A percentile compares a stretch with the other conserved stretches of the same genome.
Evolutionary conservation across 2,329 filamentous ascomycete species (phyloP).

Genomic region (Aspergillus ruber): DNA sequence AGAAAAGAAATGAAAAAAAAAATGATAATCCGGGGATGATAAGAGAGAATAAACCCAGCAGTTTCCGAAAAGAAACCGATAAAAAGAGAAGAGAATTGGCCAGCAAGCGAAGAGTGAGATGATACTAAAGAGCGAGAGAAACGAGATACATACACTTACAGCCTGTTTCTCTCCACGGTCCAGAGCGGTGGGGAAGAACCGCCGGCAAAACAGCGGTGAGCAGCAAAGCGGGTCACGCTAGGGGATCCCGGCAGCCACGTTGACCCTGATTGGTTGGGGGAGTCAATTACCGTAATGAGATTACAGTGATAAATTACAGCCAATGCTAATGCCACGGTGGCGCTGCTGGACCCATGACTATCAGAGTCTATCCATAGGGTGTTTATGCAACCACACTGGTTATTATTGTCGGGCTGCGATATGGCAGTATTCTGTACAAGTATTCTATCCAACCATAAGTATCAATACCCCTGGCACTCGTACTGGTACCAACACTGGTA

Average conservation of each 20-base stretch:
- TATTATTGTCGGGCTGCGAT: no score
- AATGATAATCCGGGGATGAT: background rate
- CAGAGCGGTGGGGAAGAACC: background rate
- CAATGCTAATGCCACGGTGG: background rate
- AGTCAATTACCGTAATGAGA: background rate
- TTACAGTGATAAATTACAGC: background rate
- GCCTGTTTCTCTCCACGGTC: no score
- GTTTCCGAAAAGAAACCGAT: background rate
- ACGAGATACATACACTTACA: background rate
- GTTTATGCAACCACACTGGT: no score
- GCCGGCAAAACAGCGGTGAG: slow-evolving; percentile 36
- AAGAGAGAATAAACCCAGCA: background rate
- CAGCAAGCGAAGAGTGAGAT: background rate
- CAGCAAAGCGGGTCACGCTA: slow-evolving; percentile 30
- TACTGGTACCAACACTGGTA: no score
- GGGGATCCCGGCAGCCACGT: slow-evolving; percentile 21
- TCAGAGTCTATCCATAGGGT: no score
- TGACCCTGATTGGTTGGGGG: slow-evolving; percentile 2
- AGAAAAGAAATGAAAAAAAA: background rate
- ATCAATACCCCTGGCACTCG: no score
- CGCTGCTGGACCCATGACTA: background rate
- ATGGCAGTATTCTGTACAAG: no score
- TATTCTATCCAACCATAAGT: no score
- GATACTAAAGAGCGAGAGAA: background rate
- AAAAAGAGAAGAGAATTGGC: background rate